Percentiles rank a stretch among this genome's conserved stretches.
Conservation (phyloP, 2,329 filamentous ascomycete species). For the Scytalidium lignicola region DNA sequence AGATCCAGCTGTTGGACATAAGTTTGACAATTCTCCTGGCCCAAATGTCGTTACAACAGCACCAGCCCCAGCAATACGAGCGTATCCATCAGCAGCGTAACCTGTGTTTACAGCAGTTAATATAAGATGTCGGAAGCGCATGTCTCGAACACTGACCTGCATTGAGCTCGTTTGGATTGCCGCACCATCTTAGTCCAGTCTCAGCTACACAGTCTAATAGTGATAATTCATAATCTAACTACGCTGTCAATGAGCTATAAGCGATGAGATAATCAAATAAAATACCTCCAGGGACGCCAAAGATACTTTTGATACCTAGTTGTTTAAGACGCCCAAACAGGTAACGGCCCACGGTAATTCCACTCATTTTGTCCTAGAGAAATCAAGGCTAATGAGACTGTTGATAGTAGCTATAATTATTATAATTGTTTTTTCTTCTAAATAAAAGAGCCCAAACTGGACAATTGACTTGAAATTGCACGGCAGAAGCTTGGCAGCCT, state of each 20-base stretch:
- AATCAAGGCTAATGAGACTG: too few relatives aligned
- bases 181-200: conserved; percentile 27
- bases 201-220: not conserved
- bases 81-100: conserved; percentile 75
- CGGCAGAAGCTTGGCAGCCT: too few relatives aligned
- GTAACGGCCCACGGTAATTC: conserved; percentile 29
- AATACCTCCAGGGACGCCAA: conserved; percentile 38
- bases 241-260: too few relatives aligned
- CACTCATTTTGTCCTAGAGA: not conserved
- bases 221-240: not conserved
- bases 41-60: conserved; percentile 70
- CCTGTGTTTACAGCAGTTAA: conserved; percentile 3
- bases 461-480: too few relatives aligned
- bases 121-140: conserved; percentile 5
- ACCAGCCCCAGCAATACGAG: conserved; percentile 61
- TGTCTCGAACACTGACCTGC: conserved; percentile 18
- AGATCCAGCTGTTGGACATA: conserved; percentile 66
- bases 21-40: conserved; percentile 63
- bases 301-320: conserved; percentile 37
- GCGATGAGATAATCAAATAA: not conserved
- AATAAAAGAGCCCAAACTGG: too few relatives aligned
- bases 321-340: conserved; percentile 35
- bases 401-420: too few relatives aligned
- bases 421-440: too few relatives aligned
- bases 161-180: conserved; percentile 28